Evolutionary conservation across 2,329 filamentous ascomycete species (phyloP), one percentile per base, ranked within the genome.

Genomic region (Epichloe sp.): DNA sequence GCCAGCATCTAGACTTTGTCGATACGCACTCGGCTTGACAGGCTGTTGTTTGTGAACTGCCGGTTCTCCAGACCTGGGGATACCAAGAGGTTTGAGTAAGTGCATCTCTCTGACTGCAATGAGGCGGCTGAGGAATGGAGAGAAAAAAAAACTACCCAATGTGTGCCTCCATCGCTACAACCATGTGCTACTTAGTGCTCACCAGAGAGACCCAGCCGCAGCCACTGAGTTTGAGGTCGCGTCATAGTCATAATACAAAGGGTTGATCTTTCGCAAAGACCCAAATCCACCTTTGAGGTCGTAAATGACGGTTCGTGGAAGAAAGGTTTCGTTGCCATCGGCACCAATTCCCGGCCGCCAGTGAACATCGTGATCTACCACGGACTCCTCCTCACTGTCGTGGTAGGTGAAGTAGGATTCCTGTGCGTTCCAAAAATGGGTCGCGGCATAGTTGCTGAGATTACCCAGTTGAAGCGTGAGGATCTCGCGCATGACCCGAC

Each of bases 361-460:
- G 65, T 95, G 88, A 48, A 97, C 75, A 63, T 86, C 73, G 55
- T 83, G 74, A 43, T 71, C 65, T 1, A 71, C 56, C 2, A 54
- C 54, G 0, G 66, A 59, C 14, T 60, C 53, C 14, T 60, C 53
- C 11, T 65, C 62, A n/a, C 68, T 55, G 44, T 78, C 72, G 2
- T 74, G 75, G 62, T 96, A 97, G 14, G 90, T 96, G 64, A 97
- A 97, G 69, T 98, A 98, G 1, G 91, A 95, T 74, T 98, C 93
- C 86, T 95, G 91, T 5, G 86, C 76, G 62, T 98, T 98, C 93
- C 93, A 98, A 67, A 96, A 98, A 71, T 98, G 93, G 0, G 90
- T 94, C 34, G 86, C 90, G 21, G 94, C 72, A 62, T 96, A 95
- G 67, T 98, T 98, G 65, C 86, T 90, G 63, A 86, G 83, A 65